Evolutionary conservation across 306 rosid species (phyloP).

Genomic region (Cicer pinnatifidum): DNA sequence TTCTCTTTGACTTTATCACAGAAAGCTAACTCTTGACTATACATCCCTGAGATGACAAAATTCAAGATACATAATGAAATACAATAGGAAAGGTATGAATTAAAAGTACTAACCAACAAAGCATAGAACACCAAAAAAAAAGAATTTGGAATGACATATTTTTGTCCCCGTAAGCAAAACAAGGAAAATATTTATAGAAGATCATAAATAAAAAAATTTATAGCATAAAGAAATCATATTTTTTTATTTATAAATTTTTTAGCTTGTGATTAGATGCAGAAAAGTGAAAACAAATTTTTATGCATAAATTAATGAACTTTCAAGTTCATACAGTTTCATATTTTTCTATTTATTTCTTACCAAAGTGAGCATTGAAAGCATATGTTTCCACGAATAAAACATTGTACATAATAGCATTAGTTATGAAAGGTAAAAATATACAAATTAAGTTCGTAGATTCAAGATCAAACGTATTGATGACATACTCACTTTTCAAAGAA

Average conservation of each 20-base stretch:
- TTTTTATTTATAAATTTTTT: constrained; percentile 14
- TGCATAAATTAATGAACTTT: constrained; percentile 24
- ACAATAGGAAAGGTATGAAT: constrained; percentile 17
- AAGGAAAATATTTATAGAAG: constrained; percentile 33
- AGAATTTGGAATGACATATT: constrained; percentile 20
- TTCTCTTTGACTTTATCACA: constrained; percentile 91
- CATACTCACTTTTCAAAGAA: constrained; percentile 77
- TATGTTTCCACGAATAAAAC: constrained; percentile 25
- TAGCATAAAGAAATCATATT: constrained; percentile 13
- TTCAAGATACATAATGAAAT: constrained; percentile 39
- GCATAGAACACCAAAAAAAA: constrained; percentile 28
- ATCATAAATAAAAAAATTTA: constrained; percentile 37
- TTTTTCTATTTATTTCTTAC: constrained; percentile 31
- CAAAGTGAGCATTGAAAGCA: constrained; percentile 8
- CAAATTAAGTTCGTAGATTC: constrained; percentile 30
- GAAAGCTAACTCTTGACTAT: constrained; percentile 76
- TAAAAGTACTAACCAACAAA: constrained; percentile 21
- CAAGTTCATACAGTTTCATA: not conserved
- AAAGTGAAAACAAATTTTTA: constrained; percentile 29
- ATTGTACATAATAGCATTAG: constrained; percentile 25
- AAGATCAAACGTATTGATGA: constrained; percentile 34
- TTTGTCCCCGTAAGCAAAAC: constrained; percentile 34
- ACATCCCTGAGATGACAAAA: constrained; percentile 62
- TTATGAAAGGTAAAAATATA: constrained; percentile 26
- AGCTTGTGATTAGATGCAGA: constrained; percentile 18